Evolutionary conservation across 1,284 basidiomycete genomes (phyloP).

Genomic region (Afroboletus lepidellus): DNA sequence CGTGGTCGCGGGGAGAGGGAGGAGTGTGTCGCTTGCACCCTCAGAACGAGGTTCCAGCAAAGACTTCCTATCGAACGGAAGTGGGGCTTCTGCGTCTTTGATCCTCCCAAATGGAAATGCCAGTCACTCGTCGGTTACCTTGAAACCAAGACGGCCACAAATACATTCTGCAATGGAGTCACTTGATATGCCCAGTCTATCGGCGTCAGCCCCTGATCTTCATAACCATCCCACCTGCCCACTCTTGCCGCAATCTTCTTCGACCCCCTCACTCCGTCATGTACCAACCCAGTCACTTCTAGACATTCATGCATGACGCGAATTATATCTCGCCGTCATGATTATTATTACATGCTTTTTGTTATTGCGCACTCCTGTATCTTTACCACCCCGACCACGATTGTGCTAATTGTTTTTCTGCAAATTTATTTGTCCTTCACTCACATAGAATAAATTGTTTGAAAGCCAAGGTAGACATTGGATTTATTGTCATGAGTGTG

Average conservation of each 20-base stretch:
- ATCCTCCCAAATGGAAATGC: constrained; percentile 28
- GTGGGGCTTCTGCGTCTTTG: constrained; percentile 9
- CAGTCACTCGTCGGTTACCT: constrained; percentile 19
- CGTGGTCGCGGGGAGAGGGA: constrained; percentile 48
- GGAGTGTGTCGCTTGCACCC: constrained; percentile 34
- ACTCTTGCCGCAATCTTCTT: constrained; percentile 9
- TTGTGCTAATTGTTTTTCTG: neutral
- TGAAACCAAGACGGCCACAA: constrained; percentile 21
- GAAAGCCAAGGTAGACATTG: constrained; percentile 1
- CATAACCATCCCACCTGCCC: constrained; percentile 9
- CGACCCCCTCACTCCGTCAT: constrained; percentile 9
- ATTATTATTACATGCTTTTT: constrained; percentile 14
- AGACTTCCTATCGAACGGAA: constrained; percentile 13
- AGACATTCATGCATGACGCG: constrained; percentile 19
- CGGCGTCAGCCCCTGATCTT: constrained; percentile 31
- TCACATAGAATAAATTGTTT: neutral
- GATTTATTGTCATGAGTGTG: constrained; percentile 6
- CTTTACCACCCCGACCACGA: constrained; percentile 13
- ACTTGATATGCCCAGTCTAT: constrained; percentile 15
- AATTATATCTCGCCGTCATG: constrained; percentile 18
- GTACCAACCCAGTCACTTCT: constrained; percentile 10
- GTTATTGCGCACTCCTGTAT: constrained; percentile 27
- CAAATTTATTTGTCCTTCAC: constrained; percentile 4
- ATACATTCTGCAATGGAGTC: constrained; percentile 6
- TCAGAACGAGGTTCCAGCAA: constrained; percentile 23